These are phyloP conservation scores for Cladophialophora carrionii DNA, from an alignment of 2,329 filamentous ascomycete species.

Conservation along the genomic window DNA sequence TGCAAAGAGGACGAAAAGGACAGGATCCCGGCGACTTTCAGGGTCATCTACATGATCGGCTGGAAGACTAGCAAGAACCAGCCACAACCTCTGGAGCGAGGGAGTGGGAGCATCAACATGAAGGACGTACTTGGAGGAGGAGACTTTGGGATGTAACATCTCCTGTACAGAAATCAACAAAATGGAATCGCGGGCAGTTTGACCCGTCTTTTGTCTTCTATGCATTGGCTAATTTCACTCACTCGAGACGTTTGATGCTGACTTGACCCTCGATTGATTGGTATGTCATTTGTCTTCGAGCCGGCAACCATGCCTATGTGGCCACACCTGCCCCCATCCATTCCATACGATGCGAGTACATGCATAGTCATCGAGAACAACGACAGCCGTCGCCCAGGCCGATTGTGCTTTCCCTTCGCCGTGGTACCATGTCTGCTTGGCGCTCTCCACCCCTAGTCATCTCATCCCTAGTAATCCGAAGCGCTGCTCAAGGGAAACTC, in stretches of 20 bases:
- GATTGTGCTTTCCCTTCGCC: not conserved
- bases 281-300: conserved; percentile 18
- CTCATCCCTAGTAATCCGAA: conserved; percentile 71
- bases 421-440: not conserved
- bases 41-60: conserved; percentile 97
- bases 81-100: conserved; percentile 75
- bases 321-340: conserved; percentile 2
- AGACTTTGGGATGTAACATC: conserved; percentile 39
- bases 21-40: conserved; percentile 82
- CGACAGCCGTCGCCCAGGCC: too few species aligned
- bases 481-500: conserved; percentile 90
- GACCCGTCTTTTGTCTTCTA: conserved; percentile 18
- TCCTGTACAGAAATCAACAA: conserved; percentile 19
- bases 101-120: conserved; percentile 83
- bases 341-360: conserved; percentile 19
- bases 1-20: conserved; percentile 63
- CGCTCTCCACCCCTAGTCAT: conserved; percentile 38
- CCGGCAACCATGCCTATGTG: conserved; percentile 23
- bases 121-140: conserved; percentile 72
- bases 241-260: not conserved
- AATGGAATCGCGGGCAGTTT: not conserved
- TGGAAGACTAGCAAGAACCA: conserved; percentile 88
- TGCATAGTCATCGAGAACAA: conserved; percentile 1
- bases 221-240: not conserved
- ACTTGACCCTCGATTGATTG: conserved; percentile 10